Evolutionary conservation across 1,284 basidiomycete genomes (phyloP).

Genomic region (Sporisorium exsertum): DNA sequence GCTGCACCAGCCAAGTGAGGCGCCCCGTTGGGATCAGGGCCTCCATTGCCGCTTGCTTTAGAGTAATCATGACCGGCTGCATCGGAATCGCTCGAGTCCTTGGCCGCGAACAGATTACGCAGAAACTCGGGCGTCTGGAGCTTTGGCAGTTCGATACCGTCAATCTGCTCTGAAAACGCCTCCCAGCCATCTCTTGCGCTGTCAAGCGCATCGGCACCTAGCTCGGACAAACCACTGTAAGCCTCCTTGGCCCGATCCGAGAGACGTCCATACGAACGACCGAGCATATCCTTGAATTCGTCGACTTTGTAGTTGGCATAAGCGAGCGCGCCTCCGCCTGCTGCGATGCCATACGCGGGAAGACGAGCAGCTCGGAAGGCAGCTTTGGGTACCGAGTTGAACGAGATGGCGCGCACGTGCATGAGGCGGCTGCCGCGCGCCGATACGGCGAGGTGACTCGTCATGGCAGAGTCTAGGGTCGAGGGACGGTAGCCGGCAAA

Average conservation of each 20-base stretch:
- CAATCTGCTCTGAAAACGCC: slow-evolving; percentile 40
- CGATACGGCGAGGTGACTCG: slow-evolving; percentile 14
- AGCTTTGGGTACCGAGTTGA: slow-evolving; percentile 62
- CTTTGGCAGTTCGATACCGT: slow-evolving; percentile 46
- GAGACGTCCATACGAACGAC: slow-evolving; percentile 31
- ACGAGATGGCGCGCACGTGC: slow-evolving; percentile 65
- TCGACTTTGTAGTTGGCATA: slow-evolving; percentile 68
- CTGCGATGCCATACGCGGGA: slow-evolving; percentile 59
- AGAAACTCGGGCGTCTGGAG: slow-evolving; percentile 47
- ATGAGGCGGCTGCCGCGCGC: slow-evolving; percentile 49
- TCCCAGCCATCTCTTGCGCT: slow-evolving; percentile 45
- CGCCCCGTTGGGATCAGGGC: slow-evolving; percentile 25
- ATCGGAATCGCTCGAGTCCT: slow-evolving; percentile 10
- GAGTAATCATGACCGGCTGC: slow-evolving; percentile 8
- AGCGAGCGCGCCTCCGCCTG: slow-evolving; percentile 63
- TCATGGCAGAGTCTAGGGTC: slow-evolving; percentile 6
- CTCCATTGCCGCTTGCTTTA: slow-evolving; percentile 18
- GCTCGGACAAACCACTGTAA: slow-evolving; percentile 50
- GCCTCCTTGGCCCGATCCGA: slow-evolving; percentile 48
- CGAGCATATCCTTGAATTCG: slow-evolving; percentile 54
- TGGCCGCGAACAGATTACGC: slow-evolving; percentile 35
- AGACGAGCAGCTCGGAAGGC: slow-evolving; percentile 60
- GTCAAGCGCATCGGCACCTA: slow-evolving; percentile 50
- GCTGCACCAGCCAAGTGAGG: slow-evolving; percentile 47
- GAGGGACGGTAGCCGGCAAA: slow-evolving; percentile 29